Base-by-base conservation (phyloP, 2,329 filamentous ascomycete genomes). In the Paecilomyces formosus region DNA sequence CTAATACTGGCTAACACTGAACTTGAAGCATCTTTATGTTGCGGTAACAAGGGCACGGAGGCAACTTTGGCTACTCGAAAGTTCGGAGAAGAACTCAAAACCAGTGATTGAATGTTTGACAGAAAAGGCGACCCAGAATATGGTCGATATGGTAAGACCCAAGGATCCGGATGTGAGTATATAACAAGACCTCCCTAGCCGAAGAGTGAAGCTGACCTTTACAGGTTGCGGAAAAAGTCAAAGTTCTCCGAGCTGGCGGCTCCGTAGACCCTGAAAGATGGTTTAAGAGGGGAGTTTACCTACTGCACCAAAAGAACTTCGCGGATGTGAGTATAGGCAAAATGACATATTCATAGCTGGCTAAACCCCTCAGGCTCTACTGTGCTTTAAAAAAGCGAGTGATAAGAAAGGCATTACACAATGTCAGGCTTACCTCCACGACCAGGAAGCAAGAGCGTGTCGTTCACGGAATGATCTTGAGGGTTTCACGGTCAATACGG, bases 1-100 rank as follows among this genome's bases (percentile, higher is more conserved):
- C n/a, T n/a, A n/a, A 8, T 7, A 51, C 18, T 54, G 11, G 21
- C 49, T 65, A 33, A 61, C 30, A 12, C 22, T 35, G 2, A 18
- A 52, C 18, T 53, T 57, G 13, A 56, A 72, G 66, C 60, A 69
- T 55, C 56, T 72, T 1, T 72, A 72, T 57, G 68, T 72, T 18
- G 69, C 66, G 8, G 58, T 69, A 1, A 72, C 70, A 3, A 63
- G 70, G 55, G 63, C 69, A 0, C 63, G 68, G 12, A 65, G 62
- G 39, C 62, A 63, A 21, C 56, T 64, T 24, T 65, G 63, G 57
- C 60, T 66, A 13, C 61, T 71, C 33, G 69, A 70, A 51, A 63
- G 60, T 6, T 55, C 33, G 3, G 60, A 62, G 21, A 53, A 49
- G 4, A 60, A 57, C 13, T 18, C 62, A 1, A 57, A 58, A 1